Evolutionary conservation across 495 filamentous ascomycete genomes (phyloP), one percentile per base, ranked within the genome.

Genomic region (Neurospora sp.): DNA sequence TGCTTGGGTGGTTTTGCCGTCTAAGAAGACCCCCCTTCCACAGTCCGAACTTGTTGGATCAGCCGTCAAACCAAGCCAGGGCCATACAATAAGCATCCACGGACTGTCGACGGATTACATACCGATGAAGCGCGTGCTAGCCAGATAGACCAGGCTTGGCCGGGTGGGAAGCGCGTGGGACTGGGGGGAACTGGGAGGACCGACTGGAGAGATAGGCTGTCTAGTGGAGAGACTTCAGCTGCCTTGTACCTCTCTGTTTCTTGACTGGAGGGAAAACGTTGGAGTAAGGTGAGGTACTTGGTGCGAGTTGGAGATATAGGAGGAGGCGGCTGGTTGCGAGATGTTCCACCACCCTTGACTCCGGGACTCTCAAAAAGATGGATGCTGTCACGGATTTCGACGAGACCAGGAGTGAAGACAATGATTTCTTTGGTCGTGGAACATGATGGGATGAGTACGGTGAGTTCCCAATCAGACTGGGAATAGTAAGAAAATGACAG

Each of bases 201-300:
- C 22, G 14, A 65, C 35, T 41, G 71, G 47, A 72, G 9, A 70
- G 39, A 47, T 42, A 31, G 42, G 39, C 42, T 31, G 22, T 61
- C 22, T 61, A 61, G 53, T 61, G 53, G 53, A 61, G 47, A 61
- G 53, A 31, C 53, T 7, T 61, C 47, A 18, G 6, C 27, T 65
- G 53, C 53, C 53, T 65, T 65, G 53, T 65, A 27, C 18, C 16
- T 59, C 31, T 70, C 41, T 16, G 22, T 47, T 7, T 73, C 72
- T 22, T 71, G 40, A 73, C 69, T 73, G 69, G 72, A 73, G 59
- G 68, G 69, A 71, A 73, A 71, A 73, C 27, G 35, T 70, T 12
- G 53, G 27, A 65, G 53, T 65, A 35, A 65, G 53, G 53, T 65
- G 31, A 31, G 12, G 22, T 31, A 69, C 59, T 20, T 70, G 71